Evolutionary conservation across 2,329 filamentous ascomycete species (phyloP), one percentile per base, ranked within the genome.

Genomic region (Hymenoscyphus fructigenus): DNA sequence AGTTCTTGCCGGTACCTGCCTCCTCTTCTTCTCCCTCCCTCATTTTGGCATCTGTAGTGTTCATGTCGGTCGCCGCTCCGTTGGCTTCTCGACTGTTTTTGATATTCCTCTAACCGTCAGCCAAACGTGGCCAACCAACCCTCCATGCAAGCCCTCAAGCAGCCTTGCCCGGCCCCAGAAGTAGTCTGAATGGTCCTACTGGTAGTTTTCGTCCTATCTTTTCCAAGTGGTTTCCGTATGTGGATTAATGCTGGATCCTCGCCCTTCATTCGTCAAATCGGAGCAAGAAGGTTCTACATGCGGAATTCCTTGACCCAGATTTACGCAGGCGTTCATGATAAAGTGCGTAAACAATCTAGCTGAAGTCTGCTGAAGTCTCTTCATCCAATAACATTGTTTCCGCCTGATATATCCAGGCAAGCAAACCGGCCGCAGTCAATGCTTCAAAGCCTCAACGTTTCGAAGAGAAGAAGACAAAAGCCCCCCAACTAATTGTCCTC

Each of bases 61-160:
- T 72, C 68, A 72, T 74, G 72, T 72, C 70, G 67, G 65, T 72
- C 67, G 70, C 73, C 72, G 70, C 61, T 67, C 66, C 70, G 71
- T 62, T 69, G 71, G 67, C 70, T 66, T 63, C 60, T 60, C 68
- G 67, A 36, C 34, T 53, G 47, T 38, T 38, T 28, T 59, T 34
- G 72, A 58, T 69, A 67, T 68, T 72, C 69, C 62, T 64, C 66
- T 71, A 74, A 63, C 69, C 71, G 68, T 71, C 29, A 34, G 29
- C 66, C 68, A 68, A 74, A 71, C 72, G 68, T 72, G 70, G 70
- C 67, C 63, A 63, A 62, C 64, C 62, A 62, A 60, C 63, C 61
- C 67, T 53, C 69, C 60, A 68, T 68, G 66, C 70, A 70, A 53
- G 68, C 67, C 65, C 67, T 68, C 63, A 66, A 72, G 63, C 69